Conservation (phyloP, 2,329 filamentous ascomycete genomes). For the Rutstroemia sp. region DNA sequence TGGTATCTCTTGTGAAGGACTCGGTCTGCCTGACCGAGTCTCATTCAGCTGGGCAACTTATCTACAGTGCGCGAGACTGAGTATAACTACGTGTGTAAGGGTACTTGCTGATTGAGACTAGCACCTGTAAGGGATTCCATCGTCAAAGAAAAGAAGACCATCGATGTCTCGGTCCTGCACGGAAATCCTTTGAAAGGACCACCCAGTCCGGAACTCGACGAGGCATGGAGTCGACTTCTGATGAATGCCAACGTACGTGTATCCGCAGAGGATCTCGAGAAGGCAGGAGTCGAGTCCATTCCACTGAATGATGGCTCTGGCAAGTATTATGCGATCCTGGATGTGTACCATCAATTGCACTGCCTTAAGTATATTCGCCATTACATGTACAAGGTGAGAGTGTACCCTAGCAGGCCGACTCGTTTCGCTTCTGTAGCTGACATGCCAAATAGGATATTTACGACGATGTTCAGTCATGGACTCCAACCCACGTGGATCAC, state of each 20-base stretch:
- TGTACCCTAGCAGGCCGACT: neutral
- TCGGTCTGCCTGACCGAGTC: too few relatives aligned
- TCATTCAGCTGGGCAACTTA: neutral
- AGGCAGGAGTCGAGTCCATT: neutral
- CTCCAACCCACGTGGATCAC: constrained; percentile 32
- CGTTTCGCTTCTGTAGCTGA: neutral
- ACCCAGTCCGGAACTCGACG: constrained; percentile 4
- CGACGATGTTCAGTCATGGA: neutral
- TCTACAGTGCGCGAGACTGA: neutral
- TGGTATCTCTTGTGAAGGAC: too few relatives aligned
- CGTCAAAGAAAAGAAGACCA: neutral
- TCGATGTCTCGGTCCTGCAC: neutral
- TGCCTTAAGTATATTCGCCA: neutral
- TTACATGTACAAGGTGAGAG: neutral
- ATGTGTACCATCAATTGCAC: constrained; percentile 2
- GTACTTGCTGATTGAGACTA: neutral
- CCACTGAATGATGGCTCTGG: neutral
- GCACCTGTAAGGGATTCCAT: neutral
- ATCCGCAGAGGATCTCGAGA: neutral
- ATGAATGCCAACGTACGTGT: neutral
- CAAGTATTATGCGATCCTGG: neutral
- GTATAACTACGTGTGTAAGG: neutral
- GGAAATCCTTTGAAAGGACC: neutral
- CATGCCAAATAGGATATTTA: neutral
- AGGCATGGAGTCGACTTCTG: neutral